Base-by-base conservation (phyloP, 1,284 basidiomycete species). In the Melampsora abietis-canadensis region DNA sequence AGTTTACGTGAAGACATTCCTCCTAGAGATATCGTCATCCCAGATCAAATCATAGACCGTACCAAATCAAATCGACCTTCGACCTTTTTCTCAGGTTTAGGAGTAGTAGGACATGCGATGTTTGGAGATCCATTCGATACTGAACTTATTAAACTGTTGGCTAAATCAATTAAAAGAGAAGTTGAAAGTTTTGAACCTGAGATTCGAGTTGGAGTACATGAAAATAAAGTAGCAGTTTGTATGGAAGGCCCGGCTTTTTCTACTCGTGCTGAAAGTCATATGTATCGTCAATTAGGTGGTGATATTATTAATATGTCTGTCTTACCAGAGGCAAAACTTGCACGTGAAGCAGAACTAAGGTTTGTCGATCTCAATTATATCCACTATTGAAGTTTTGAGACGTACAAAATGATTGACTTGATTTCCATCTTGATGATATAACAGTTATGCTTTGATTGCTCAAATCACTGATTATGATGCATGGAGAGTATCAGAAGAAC, bases 251-350 rank as follows among this genome's bases (percentile, higher is more conserved):
- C 92, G 31, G 90, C 92, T 84, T 95, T 91, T 83, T 91, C 76
- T 37, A 98, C 95, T 4, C 86, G 95, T 47, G 96, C 95, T 24
- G 95, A 98, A 86, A 93, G 91, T 80, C 80, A 88, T 79, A 95
- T 98, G 93, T 97, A 98, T 83, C 86, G 94, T 51, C 85, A 87
- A 70, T 94, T 91, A 89, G 94, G 94, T 15, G 95, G 89, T 6
- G 94, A 96, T 82, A 85, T 96, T 80, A 95, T 96, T 84, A 94
- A 94, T 83, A 94, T 97, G 94, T 94, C 91, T 76, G 91, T 92
- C 63, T 85, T 98, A 46, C 95, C 95, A 2, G 95, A 98, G 84
- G 89, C 94, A 31, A 98, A 98, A 84, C 85, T 98, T 30, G 95
- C 95, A 2, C 85, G 94, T 31, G 95, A 98, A 83, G 93, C 92